Evolutionary conservation across 73 alveolate species (phyloP), one percentile per base, ranked within the genome.

Genomic region (Stentor roeselii): DNA sequence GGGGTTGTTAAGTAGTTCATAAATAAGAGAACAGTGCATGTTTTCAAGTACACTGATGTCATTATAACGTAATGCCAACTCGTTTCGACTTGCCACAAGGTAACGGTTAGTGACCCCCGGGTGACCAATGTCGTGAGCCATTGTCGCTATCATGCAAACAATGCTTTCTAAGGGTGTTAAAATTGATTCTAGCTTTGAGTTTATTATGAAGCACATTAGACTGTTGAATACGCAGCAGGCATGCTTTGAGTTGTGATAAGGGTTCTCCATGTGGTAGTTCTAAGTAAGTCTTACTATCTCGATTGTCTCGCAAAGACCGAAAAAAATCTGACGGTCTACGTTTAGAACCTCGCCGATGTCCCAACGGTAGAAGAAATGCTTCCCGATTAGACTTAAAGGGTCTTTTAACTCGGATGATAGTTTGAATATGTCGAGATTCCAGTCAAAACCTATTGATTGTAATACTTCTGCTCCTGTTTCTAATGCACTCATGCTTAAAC

Each of bases 401-500:
- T 21, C 30, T 6, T 21, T 21, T 11, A 50, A 21, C 21, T 50
- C 21, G 6, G 6, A 21, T 50, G 6, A 21, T 50, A 50, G 21
- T 6, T 50, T 21, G 6, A 50, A 50, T 11, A 21, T 50, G 21
- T 50, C 67, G 67, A 50, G 21, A 50, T 50, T 50, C 40, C 78
- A 40, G 61, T 88, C 94, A 60, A 40, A 59, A 32, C 60, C 15
- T 0, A 88, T 75, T 74, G 67, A 11, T 50, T 50, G 30, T 50
- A 50, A 50, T 50, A 50, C 30, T 11, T 21, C 67, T 11, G 21
- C 67, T 11, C 21, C 21, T 50, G 6, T 21, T 11, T 6, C 6
- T 50, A 50, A 21, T 21, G 21, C 21, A 11, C 30, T 21, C 6
- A 21, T 21, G 21, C 67, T 50, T 50, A 50, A 21, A 50, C 67